These are phyloP conservation scores for Solanum arcanum DNA, from an alignment of 257 asterid genomes.

Conservation along the genomic window DNA sequence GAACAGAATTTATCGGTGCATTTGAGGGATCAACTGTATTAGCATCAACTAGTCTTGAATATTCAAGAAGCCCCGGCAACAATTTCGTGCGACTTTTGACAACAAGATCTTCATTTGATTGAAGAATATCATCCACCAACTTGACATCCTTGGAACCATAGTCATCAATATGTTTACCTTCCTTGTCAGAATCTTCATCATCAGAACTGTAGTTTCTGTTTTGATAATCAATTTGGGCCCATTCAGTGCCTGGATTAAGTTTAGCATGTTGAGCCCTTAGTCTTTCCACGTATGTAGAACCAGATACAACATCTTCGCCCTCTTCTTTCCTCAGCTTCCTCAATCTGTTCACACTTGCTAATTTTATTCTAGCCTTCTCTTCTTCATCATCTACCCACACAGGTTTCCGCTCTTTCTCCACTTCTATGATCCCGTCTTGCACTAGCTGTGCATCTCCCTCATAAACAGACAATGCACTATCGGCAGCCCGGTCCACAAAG, in stretches of 20 bases:
- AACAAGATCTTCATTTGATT: conserved; percentile 58
- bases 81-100: conserved; percentile 39
- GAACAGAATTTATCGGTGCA: conserved; percentile 61
- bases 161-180: neutral
- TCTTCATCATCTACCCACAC: conserved; percentile 90
- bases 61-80: conserved; percentile 68
- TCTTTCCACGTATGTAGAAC: conserved; percentile 54
- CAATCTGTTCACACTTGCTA: conserved; percentile 66
- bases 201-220: conserved; percentile 33
- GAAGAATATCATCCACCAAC: conserved; percentile 41
- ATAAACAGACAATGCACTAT: conserved; percentile 41
- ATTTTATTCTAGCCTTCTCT: conserved; percentile 45
- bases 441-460: conserved; percentile 36
- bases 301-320: conserved; percentile 59
- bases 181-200: conserved; percentile 53
- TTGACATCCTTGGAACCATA: conserved; percentile 19
- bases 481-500: conserved; percentile 52
- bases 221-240: conserved; percentile 53
- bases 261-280: conserved; percentile 84
- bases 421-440: conserved; percentile 10
- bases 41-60: conserved; percentile 71
- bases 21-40: conserved; percentile 52
- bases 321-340: conserved; percentile 75
- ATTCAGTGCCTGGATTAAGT: conserved; percentile 80
- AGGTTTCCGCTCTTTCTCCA: conserved; percentile 36